Conservation (phyloP, 257 asterid genomes). For the Coffea canephora region DNA sequence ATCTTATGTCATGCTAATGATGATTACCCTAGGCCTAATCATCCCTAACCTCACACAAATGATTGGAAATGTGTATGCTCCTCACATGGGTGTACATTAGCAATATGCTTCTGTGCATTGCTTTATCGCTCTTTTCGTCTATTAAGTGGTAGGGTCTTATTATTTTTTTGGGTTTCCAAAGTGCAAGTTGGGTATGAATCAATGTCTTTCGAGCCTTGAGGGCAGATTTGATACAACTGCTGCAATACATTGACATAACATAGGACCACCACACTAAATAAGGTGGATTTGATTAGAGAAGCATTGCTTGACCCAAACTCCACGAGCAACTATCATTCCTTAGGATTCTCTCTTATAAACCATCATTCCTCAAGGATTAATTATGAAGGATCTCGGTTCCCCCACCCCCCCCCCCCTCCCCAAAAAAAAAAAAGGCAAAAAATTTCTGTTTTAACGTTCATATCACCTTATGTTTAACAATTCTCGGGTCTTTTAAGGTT, state of each 20-base stretch:
- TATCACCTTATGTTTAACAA: background rate
- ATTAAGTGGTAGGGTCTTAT: conserved; percentile 53
- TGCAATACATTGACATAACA: background rate
- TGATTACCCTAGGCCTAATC: conserved; percentile 21
- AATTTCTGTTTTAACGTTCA: background rate
- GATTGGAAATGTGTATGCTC: conserved; percentile 30
- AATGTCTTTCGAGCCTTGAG: conserved; percentile 24
- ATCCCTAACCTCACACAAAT: conserved; percentile 27
- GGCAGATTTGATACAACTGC: conserved; percentile 11
- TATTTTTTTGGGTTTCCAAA: conserved; percentile 18
- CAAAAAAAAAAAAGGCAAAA: no score
- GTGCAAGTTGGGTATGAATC: conserved; percentile 48
- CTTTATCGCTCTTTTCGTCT: conserved; percentile 1
- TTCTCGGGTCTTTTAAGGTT: background rate
- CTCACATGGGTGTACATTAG: conserved; percentile 51
- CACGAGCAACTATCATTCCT: background rate
- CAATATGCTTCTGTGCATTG: background rate
- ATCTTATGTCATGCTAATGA: conserved; percentile 25
- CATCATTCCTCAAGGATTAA: background rate
- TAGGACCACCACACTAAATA: conserved; percentile 29
- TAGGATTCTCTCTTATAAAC: no score
- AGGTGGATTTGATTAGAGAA: conserved; percentile 10
- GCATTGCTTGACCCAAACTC: conserved; percentile 1
- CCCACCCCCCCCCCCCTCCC: no score
- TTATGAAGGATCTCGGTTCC: background rate